Conservation (phyloP, 345 rosid genomes). For the Kernera saxatilis region DNA sequence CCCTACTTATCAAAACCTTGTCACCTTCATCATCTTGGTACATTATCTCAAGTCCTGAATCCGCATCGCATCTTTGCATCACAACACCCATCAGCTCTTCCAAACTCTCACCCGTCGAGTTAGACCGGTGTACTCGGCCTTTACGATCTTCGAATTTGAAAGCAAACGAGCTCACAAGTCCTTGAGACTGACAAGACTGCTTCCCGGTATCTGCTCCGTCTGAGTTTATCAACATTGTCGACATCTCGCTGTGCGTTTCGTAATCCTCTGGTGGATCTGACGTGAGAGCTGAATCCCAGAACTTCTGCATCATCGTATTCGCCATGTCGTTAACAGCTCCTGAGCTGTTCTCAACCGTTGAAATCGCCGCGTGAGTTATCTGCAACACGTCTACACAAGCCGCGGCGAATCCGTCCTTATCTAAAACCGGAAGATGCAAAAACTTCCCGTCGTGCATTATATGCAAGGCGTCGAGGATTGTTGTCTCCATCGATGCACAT, state of each 20-base stretch:
- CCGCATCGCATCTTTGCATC: slow-evolving; percentile 40
- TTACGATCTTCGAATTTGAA: slow-evolving; percentile 79
- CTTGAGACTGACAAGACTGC: slow-evolving; percentile 58
- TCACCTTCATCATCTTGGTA: slow-evolving; percentile 96
- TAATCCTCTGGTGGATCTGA: slow-evolving; percentile 80
- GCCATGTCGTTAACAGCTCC: slow-evolving; percentile 79
- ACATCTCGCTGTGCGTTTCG: slow-evolving; percentile 86
- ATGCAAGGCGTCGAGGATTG: slow-evolving; percentile 88
- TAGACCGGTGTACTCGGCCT: slow-evolving; percentile 74
- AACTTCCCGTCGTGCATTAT: slow-evolving; percentile 96
- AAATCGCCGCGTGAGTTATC: slow-evolving; percentile 90
- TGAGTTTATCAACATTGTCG: slow-evolving; percentile 50
- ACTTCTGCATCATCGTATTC: slow-evolving; percentile 94
- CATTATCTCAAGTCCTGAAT: slow-evolving; percentile 26
- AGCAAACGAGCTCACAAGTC: slow-evolving; percentile 66
- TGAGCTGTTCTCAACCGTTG: slow-evolving; percentile 75
- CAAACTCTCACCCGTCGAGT: slow-evolving; percentile 55
- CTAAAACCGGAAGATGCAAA: slow-evolving; percentile 89
- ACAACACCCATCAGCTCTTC: slow-evolving; percentile 57
- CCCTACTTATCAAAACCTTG: slow-evolving; percentile 67
- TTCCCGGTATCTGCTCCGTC: slow-evolving; percentile 57
- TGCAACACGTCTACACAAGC: slow-evolving; percentile 88
- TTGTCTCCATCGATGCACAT: slow-evolving; percentile 67
- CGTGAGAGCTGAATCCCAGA: slow-evolving; percentile 91
- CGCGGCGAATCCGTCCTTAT: slow-evolving; percentile 62